A percentile compares a stretch with the other conserved stretches of the same genome.
These are phyloP conservation scores for Calycina herbarum DNA, from an alignment of 2,329 filamentous ascomycete species.

Conservation along the genomic window DNA sequence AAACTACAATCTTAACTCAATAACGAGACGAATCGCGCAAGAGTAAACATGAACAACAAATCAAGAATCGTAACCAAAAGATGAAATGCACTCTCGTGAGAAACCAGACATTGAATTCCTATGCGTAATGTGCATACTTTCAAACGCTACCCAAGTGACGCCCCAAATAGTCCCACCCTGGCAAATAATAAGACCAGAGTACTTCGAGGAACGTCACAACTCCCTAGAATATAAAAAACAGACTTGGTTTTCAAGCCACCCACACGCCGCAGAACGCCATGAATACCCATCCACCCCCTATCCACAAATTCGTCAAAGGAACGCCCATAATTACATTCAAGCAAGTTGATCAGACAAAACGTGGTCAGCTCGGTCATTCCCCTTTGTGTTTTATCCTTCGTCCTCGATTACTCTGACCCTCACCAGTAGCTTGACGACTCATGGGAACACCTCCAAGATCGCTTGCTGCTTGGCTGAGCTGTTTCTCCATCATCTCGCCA, in stretches of 20 bases:
- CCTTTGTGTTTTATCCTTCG: constrained; percentile 33
- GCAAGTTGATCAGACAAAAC: not conserved
- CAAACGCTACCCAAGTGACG: too few species aligned
- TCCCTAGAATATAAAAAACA: not conserved
- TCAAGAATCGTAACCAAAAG: too few species aligned
- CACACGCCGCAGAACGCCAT: not conserved
- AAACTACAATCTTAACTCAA: too few species aligned
- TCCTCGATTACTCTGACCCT: constrained; percentile 21
- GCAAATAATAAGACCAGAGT: not conserved
- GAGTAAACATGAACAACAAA: too few species aligned
- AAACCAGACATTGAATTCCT: too few species aligned
- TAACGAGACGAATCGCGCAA: too few species aligned
- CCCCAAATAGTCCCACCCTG: too few species aligned
- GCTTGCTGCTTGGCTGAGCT: constrained; percentile 21
- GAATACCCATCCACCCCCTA: not conserved
- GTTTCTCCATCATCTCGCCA: constrained; percentile 21
- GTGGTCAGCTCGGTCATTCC: constrained; percentile 18
- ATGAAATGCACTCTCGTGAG: too few species aligned
- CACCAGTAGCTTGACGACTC: constrained; percentile 15
- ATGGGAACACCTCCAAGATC: constrained; percentile 19
- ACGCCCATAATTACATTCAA: constrained; percentile 9
- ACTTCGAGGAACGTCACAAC: too few species aligned
- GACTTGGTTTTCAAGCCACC: not conserved
- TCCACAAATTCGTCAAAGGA: not conserved
- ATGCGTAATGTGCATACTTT: too few species aligned